Evolutionary conservation across 2,329 filamentous ascomycete species (phyloP).

Genomic region (Nemania diffusa): DNA sequence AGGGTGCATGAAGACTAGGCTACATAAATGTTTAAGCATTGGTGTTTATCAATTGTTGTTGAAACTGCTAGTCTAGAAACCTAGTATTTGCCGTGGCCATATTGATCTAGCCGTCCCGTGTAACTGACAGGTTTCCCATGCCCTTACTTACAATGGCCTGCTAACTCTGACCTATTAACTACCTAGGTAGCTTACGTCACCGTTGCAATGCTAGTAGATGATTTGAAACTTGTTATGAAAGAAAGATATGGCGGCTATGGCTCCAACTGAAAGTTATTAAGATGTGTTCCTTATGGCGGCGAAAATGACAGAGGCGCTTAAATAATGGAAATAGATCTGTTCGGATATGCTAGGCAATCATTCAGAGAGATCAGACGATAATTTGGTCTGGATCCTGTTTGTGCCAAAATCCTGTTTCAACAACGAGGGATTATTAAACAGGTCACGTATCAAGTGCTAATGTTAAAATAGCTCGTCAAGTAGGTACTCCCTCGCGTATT

Average conservation of each 20-base stretch:
- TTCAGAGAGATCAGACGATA: constrained; percentile 22
- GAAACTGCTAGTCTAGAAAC: neutral
- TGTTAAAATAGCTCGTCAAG: neutral
- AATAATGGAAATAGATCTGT: constrained; percentile 14
- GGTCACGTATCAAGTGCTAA: constrained; percentile 3
- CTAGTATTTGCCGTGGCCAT: neutral
- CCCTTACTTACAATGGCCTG: too few species aligned
- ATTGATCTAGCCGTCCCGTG: neutral
- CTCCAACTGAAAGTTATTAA: too few species aligned
- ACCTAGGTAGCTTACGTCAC: too few species aligned
- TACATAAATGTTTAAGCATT: constrained; percentile 56
- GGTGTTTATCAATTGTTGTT: neutral
- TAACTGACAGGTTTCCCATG: neutral
- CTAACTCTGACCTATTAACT: too few species aligned
- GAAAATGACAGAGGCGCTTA: neutral
- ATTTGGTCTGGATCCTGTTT: constrained; percentile 7
- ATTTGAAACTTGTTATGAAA: neutral
- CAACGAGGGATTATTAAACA: constrained; percentile 1
- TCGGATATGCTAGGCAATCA: constrained; percentile 27
- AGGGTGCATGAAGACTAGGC: constrained; percentile 73
- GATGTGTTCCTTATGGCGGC: too few species aligned
- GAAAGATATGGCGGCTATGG: too few species aligned
- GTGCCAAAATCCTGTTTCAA: constrained; percentile 21
- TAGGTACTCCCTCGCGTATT: neutral
- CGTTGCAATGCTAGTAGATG: neutral